A percentile compares a stretch with the other conserved stretches of the same genome.
phyloP scores from a whole-genome alignment of 768 basidiomycete genomes.

The Pilatotrama ljubarskyi region DNA sequence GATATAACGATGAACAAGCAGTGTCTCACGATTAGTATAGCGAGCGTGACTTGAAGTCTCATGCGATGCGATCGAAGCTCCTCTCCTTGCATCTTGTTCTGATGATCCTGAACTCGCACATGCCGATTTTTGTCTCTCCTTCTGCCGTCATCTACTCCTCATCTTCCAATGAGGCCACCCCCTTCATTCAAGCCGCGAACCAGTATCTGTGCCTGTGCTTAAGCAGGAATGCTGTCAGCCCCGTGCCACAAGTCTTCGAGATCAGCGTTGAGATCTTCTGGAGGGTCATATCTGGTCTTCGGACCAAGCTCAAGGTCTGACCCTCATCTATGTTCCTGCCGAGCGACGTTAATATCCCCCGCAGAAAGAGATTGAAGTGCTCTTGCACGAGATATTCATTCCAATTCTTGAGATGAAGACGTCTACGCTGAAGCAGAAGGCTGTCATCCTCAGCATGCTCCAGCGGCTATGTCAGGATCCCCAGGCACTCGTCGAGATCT shows the following conservation, averaged over 20 bases:
- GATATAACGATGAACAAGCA: not conserved
- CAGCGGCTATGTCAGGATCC: conserved; percentile 91
- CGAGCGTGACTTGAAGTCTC: conserved; percentile 94
- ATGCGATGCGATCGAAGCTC: conserved; percentile 95
- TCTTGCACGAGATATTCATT: conserved; percentile 98
- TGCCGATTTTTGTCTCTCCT: conserved; percentile 87
- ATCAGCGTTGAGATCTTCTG: conserved; percentile 98
- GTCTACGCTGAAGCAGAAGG: conserved; percentile 93
- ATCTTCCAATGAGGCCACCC: conserved; percentile 82
- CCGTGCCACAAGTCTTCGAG: conserved; percentile 96
- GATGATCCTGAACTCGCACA: conserved; percentile 88
- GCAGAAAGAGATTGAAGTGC: conserved; percentile 98
- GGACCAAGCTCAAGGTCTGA: conserved; percentile 89
- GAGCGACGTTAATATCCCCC: conserved; percentile 16
- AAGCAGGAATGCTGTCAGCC: conserved; percentile 93
- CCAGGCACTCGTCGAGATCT: conserved; percentile 96
- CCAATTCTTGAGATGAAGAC: conserved; percentile 98
- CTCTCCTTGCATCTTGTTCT: conserved; percentile 93
- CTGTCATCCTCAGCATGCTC: conserved; percentile 86
- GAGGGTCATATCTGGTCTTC: conserved; percentile 91
- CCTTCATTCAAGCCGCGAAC: conserved; percentile 90
- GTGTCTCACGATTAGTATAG: conserved; percentile 42
- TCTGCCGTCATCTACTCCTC: conserved; percentile 89
- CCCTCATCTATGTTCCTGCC: not conserved
- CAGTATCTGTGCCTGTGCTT: conserved; percentile 93